These are phyloP conservation scores for Glycine tomentella DNA, from an alignment of 306 rosid genomes.

Conservation along the genomic window DNA sequence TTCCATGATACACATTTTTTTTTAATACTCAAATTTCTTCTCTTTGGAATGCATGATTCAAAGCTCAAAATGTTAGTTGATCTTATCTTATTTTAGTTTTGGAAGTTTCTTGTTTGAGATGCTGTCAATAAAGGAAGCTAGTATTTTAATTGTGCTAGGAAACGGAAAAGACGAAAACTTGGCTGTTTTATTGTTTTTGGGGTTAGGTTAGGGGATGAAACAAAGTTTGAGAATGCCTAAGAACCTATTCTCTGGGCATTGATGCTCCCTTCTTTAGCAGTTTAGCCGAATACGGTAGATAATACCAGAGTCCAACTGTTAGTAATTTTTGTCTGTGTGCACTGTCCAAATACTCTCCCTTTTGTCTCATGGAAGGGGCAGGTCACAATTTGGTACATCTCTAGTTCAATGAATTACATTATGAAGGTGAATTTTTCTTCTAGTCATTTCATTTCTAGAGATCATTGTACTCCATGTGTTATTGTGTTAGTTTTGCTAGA, in stretches of 20 bases:
- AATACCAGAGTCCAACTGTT: neutral
- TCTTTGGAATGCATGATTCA: slow-evolving; percentile 28
- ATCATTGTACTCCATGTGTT: neutral
- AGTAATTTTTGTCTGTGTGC: neutral
- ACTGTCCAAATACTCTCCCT: neutral
- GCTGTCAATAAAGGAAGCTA: slow-evolving; percentile 21
- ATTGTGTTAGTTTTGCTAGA: neutral
- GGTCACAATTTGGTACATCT: neutral
- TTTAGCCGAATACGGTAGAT: neutral
- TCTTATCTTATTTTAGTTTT: slow-evolving; percentile 5
- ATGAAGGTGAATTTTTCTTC: neutral
- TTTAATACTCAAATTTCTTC: neutral
- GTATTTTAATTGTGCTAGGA: slow-evolving; percentile 13
- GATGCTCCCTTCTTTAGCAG: neutral
- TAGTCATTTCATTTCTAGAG: too few relatives aligned
- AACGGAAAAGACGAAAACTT: neutral
- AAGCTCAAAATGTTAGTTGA: neutral
- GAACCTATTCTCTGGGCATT: slow-evolving; percentile 2
- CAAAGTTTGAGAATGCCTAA: neutral
- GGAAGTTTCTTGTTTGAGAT: slow-evolving; percentile 5
- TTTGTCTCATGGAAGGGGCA: neutral
- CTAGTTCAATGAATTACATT: neutral
- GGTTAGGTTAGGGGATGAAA: neutral
- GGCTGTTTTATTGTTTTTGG: neutral
- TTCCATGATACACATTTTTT: slow-evolving; percentile 8